A percentile compares a stretch with the other conserved stretches of the same genome.
phyloP scores from a whole-genome alignment of 169 alveolate species.

The Theileria parva region DNA sequence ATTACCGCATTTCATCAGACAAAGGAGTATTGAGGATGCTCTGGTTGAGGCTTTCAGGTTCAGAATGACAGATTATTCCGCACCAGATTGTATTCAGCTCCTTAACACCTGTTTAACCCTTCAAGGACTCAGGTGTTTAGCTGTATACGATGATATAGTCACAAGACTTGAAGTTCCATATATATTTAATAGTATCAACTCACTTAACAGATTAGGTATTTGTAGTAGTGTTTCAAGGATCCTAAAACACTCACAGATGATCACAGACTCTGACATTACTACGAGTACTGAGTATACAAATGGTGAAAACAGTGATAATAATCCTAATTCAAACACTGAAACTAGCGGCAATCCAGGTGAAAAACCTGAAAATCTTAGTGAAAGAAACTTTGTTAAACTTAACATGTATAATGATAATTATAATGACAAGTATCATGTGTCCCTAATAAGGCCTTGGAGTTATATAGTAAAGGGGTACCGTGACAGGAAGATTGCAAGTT shows the following conservation, averaged over 20 bases:
- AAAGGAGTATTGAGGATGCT: constrained; percentile 62
- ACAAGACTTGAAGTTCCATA: constrained; percentile 49
- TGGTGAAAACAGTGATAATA: background rate
- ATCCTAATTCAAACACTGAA: background rate
- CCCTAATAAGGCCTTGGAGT: constrained; percentile 58
- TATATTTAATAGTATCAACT: constrained; percentile 38
- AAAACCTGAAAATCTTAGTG: background rate
- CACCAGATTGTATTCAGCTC: constrained; percentile 61
- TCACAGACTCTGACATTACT: background rate
- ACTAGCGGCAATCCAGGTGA: background rate
- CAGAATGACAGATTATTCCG: constrained; percentile 62
- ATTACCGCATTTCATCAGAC: constrained; percentile 61
- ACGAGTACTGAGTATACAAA: background rate
- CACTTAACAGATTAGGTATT: constrained; percentile 54
- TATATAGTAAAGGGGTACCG: constrained; percentile 19
- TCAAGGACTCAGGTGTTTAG: constrained; percentile 49
- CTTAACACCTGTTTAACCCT: constrained; percentile 55
- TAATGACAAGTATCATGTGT: constrained; percentile 26
- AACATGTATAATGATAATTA: background rate
- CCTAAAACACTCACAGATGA: constrained; percentile 33
- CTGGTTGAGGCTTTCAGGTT: constrained; percentile 46
- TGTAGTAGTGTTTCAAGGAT: constrained; percentile 48
- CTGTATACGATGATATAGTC: constrained; percentile 37
- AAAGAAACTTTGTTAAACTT: background rate
- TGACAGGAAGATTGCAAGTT: constrained; percentile 17